phyloP scores from a whole-genome alignment of 164 flowering plant genomes.

The Stephania cephalantha region DNA sequence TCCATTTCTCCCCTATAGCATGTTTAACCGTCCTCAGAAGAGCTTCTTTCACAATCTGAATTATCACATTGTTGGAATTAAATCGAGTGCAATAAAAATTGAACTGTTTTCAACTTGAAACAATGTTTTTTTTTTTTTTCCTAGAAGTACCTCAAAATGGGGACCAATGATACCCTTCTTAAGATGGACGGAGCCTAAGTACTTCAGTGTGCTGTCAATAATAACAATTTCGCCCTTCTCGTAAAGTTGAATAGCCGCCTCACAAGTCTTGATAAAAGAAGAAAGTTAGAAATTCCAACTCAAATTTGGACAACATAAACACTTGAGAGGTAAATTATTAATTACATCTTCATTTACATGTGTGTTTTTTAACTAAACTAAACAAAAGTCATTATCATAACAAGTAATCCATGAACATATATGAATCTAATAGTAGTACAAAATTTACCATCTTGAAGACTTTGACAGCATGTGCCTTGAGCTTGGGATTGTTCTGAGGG shows the following conservation, averaged over 20 bases:
- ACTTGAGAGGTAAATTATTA: too few species aligned
- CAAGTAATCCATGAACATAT: neutral
- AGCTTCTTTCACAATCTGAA: slow-evolving; percentile 64
- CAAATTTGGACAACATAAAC: too few species aligned
- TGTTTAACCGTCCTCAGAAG: slow-evolving; percentile 47
- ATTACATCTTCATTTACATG: too few species aligned
- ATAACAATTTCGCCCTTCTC: slow-evolving; percentile 58
- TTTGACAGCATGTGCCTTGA: slow-evolving; percentile 60
- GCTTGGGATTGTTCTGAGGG: slow-evolving; percentile 61
- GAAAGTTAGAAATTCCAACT: neutral
- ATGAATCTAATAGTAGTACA: neutral
- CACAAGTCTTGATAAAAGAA: slow-evolving; percentile 44
- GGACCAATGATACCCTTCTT: slow-evolving; percentile 52
- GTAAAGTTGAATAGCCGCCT: slow-evolving; percentile 57
- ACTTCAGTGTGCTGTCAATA: slow-evolving; percentile 36
- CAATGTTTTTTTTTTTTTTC: neutral
- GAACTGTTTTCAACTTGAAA: neutral
- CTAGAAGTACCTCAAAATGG: slow-evolving; percentile 53
- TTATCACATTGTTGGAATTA: too few species aligned
- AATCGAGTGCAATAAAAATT: too few species aligned
- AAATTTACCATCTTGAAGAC: slow-evolving; percentile 66
- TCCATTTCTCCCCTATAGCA: slow-evolving; percentile 47
- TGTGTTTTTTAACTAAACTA: too few species aligned
- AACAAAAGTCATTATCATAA: too few species aligned
- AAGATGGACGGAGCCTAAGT: slow-evolving; percentile 60